These are phyloP conservation scores for Mantamonas sphyraenae DNA, from an alignment of 78 protist species.

Conservation along the genomic window DNA sequence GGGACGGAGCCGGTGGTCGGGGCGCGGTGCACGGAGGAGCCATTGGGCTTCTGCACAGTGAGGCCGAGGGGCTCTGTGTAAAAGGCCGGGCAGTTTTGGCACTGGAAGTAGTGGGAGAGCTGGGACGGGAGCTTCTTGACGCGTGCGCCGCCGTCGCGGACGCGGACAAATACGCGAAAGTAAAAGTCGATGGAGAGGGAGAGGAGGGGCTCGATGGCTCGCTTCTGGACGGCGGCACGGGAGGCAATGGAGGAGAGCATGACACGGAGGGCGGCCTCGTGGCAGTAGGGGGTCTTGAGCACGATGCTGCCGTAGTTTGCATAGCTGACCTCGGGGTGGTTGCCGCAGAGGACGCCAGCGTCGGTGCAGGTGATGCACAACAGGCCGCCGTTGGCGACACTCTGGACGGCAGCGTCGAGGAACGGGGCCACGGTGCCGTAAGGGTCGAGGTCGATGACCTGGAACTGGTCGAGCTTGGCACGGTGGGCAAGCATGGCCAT, in stretches of 20 bases:
- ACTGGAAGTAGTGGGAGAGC: conserved; percentile 47
- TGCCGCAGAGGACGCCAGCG: conserved; percentile 86
- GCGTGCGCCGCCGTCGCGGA: conserved; percentile 35
- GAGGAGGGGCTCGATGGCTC: conserved; percentile 77
- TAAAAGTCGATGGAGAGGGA: conserved; percentile 89
- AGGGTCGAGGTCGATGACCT: conserved; percentile 97
- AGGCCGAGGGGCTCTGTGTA: conserved; percentile 51
- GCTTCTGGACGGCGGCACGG: conserved; percentile 60
- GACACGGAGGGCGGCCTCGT: conserved; percentile 87
- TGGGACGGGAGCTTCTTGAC: conserved; percentile 1
- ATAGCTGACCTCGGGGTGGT: conserved; percentile 71
- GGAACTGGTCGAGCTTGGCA: conserved; percentile 30
- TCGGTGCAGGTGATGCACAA: conserved; percentile 95
- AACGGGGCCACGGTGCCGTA: conserved; percentile 95
- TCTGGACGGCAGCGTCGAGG: conserved; percentile 87
- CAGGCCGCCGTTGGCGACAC: conserved; percentile 86
- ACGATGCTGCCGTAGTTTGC: conserved; percentile 86
- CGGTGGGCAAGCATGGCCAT: conserved; percentile 35
- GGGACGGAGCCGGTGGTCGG: background rate
- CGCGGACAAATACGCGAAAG: conserved; percentile 91
- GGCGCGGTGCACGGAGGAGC: background rate
- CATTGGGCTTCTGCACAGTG: background rate
- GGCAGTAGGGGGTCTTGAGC: conserved; percentile 60
- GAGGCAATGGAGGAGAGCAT: conserved; percentile 50
- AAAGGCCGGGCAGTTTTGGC: conserved; percentile 71